Base-by-base conservation (phyloP, 1,284 basidiomycete genomes). In the Neonothopanus nambi region DNA sequence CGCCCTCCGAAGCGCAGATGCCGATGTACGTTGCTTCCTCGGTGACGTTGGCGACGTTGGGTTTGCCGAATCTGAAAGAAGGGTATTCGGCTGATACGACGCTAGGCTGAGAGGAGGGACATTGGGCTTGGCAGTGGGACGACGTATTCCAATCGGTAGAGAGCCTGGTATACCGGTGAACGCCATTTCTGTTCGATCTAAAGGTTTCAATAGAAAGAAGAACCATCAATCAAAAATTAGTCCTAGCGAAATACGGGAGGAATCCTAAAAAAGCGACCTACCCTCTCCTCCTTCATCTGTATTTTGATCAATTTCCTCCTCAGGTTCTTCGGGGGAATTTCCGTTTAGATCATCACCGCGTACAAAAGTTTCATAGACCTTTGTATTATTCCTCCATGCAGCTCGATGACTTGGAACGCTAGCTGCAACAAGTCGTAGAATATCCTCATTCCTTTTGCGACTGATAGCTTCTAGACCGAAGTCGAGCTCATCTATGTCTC, bases 381-480 rank as follows among this genome's bases (percentile, higher is more conserved):
- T 79, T 59, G 82, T 78, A 61, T 81, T 76, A 58, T 77, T 76
- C 62, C 74, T 81, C 18, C 88, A 89, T 6, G 82, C 81, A 15
- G 75, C 79, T 53, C 86, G 75, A 64, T 90, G 88, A 59, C 84
- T 89, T 0, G 87, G 85, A 20, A 75, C 81, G 66, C 80, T 75
- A 28, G 85, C 87, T 5, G 83, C 86, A 13, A 89, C 79, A 21
- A 88, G 70, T 59, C 77, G 78, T 59, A 81, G 58, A 36, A 89
- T 72, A 56, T 82, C 79, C 33, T 71, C 75, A 59, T 87, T 82
- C 41, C 75, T 76, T 35, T 43, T 42, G 15, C 41, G 49, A 23
- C 26, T 28, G 11, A 44, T 28, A 23, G 23, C 13, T 24, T 45
- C 43, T 33, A 13, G 30, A 13, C 13, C 30, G 30, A 33, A 33